phyloP scores from a whole-genome alignment of 2,329 filamentous ascomycete genomes.

The Alternaria hordeiaustralica region DNA sequence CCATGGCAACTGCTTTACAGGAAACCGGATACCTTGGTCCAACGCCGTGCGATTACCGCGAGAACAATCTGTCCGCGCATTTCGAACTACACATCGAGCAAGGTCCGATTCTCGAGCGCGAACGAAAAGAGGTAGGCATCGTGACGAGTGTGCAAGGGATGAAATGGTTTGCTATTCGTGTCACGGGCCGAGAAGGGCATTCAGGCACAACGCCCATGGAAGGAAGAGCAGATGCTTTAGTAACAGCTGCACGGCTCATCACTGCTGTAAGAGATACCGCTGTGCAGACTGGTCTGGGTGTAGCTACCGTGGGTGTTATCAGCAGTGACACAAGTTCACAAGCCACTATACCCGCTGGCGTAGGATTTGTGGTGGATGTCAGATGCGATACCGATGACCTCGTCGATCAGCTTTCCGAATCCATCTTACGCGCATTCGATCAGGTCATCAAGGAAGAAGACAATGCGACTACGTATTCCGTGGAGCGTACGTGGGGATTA shows the following conservation, averaged over 20 bases:
- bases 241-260: slow-evolving; percentile 36
- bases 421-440: slow-evolving; percentile 31
- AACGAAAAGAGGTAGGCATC: slow-evolving; percentile 67
- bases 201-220: slow-evolving; percentile 71
- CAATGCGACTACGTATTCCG: slow-evolving; percentile 28
- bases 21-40: slow-evolving; percentile 42
- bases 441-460: slow-evolving; percentile 25
- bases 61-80: slow-evolving; percentile 71
- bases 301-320: slow-evolving; percentile 40
- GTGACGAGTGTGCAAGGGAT: slow-evolving; percentile 76
- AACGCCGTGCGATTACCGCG: slow-evolving; percentile 61
- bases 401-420: slow-evolving; percentile 30
- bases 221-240: slow-evolving; percentile 57
- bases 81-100: slow-evolving; percentile 88
- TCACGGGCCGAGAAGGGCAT: slow-evolving; percentile 44
- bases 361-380: slow-evolving; percentile 38
- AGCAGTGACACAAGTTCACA: slow-evolving; percentile 37
- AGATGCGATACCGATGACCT: slow-evolving; percentile 35
- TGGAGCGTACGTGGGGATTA: slow-evolving; percentile 34
- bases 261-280: slow-evolving; percentile 34
- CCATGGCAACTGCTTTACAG: slow-evolving; percentile 44
- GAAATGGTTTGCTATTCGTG: slow-evolving; percentile 63
- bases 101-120: slow-evolving; percentile 72
- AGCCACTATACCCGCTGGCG: slow-evolving; percentile 37
- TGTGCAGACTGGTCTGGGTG: slow-evolving; percentile 23